phyloP scores from a whole-genome alignment of 495 filamentous ascomycete genomes.

The Alectoria sarmentosa region DNA sequence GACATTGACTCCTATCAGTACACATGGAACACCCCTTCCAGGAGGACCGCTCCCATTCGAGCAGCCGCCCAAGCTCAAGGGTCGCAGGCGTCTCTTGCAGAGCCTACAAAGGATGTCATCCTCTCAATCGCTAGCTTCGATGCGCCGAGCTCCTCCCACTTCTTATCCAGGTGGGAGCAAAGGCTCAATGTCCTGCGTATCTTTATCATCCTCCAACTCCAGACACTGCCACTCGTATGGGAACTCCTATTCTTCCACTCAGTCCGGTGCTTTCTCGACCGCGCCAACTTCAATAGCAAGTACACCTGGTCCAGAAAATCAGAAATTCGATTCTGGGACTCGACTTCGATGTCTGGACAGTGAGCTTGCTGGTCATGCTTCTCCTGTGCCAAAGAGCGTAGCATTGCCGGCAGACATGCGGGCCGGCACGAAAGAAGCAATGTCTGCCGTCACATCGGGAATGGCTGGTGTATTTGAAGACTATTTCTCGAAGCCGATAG shows the following conservation, averaged over 20 bases:
- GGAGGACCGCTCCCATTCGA: constrained; percentile 38
- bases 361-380: constrained; percentile 23
- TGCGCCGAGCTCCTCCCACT: constrained; percentile 50
- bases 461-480: constrained; percentile 34
- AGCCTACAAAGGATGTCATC: constrained; percentile 85
- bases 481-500: constrained; percentile 40
- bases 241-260: constrained; percentile 50
- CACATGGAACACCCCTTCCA: constrained; percentile 9
- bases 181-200: constrained; percentile 81
- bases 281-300: constrained; percentile 53
- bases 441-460: constrained; percentile 17
- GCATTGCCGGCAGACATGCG: constrained; percentile 61
- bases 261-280: constrained; percentile 56
- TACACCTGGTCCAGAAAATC: constrained; percentile 38
- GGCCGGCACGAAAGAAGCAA: constrained; percentile 38
- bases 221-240: constrained; percentile 45
- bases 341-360: constrained; percentile 45
- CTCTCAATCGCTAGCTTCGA: constrained; percentile 63
- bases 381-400: constrained; percentile 41
- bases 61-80: constrained; percentile 56
- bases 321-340: constrained; percentile 36
- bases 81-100: constrained; percentile 66
- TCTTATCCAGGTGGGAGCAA: constrained; percentile 58
- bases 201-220: constrained; percentile 57
- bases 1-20: constrained; percentile 16